phyloP scores from a whole-genome alignment of 441 rosid genomes.

The Aleurites moluccanus region DNA sequence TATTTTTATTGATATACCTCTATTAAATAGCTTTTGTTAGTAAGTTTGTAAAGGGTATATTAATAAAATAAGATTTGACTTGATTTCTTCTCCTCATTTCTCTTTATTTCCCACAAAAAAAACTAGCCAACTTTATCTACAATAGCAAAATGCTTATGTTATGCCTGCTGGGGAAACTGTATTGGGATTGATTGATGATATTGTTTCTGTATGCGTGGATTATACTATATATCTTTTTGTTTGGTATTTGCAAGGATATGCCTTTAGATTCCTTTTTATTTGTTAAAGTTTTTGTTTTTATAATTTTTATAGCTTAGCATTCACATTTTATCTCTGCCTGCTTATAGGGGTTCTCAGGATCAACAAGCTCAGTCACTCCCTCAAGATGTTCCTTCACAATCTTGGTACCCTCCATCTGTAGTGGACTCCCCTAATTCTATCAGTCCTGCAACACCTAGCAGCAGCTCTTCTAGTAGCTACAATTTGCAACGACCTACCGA shows the following conservation, averaged over 20 bases:
- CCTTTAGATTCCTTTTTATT: not conserved
- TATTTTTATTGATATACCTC: too few relatives aligned
- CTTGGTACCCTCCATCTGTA: slow-evolving; percentile 77
- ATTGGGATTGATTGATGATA: too few relatives aligned
- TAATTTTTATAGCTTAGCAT: not conserved
- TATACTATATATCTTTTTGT: not conserved
- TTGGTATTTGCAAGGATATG: not conserved
- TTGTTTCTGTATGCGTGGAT: not conserved
- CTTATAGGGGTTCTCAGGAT: slow-evolving; percentile 67
- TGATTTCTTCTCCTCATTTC: too few relatives aligned
- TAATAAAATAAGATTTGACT: too few relatives aligned
- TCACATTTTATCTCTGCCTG: not conserved
- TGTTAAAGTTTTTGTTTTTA: not conserved
- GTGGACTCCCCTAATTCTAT: slow-evolving; percentile 60
- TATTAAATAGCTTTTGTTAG: too few relatives aligned
- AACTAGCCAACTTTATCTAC: too few relatives aligned
- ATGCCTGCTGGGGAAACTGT: too few relatives aligned
- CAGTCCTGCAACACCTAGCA: slow-evolving; percentile 51
- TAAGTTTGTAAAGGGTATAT: too few relatives aligned
- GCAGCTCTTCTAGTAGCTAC: slow-evolving; percentile 37
- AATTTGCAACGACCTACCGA: slow-evolving; percentile 40
- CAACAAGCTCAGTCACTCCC: slow-evolving; percentile 63
- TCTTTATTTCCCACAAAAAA: too few relatives aligned
- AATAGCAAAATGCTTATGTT: too few relatives aligned
- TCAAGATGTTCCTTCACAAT: slow-evolving; percentile 53